Base-by-base conservation (phyloP, 1,139 yeast genomes). In the Yamadazyma sp. region DNA sequence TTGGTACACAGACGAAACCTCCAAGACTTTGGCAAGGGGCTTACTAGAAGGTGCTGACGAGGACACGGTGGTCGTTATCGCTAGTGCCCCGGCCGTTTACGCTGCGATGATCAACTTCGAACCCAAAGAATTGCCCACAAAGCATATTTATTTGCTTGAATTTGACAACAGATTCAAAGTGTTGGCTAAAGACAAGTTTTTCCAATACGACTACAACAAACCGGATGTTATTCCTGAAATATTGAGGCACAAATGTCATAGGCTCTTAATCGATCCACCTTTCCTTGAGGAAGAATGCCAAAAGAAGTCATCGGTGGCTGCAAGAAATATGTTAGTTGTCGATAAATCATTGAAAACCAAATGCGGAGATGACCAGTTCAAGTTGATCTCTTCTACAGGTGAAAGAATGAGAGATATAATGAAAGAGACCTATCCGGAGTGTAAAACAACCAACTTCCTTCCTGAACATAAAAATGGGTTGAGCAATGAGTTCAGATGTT, bases 81-180 rank as follows among this genome's bases (percentile, higher is more conserved):
- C 87, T 1, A 82, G 92, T 64, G 96, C 96, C 1, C 96, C 97
- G 5, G 85, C 96, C 0, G 96, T 87, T 2, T 89, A 82, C 62
- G 95, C 96, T 1, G 94, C 94, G 1, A 77, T 89, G 34, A 75
- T 73, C 50, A 76, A 78, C 44, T 57, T 67, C 30, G 77, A 81
- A 5, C 62, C 66, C 7, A 59, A 65, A 22, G 69, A 75, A 10
- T 54, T 87, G 20, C 88, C 87, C 18, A 84, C 91, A 0, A 55
- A 77, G 41, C 75, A 84, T 41, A 80, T 86, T 18, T 87, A 86
- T 56, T 69, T 89, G 39, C 68, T 88, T 41, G 97, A 89, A 57
- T 86, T 56, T 55, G 96, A 89, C 56, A 76, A 69, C 37, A 73
- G 96, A 54, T 89, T 89, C 58, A 79, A 76, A 45, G 65, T 83